Evolutionary conservation across 108 stramenopile genomes (phyloP), one percentile per base, ranked within the genome.

Genomic region (Skeletonema grethae): DNA sequence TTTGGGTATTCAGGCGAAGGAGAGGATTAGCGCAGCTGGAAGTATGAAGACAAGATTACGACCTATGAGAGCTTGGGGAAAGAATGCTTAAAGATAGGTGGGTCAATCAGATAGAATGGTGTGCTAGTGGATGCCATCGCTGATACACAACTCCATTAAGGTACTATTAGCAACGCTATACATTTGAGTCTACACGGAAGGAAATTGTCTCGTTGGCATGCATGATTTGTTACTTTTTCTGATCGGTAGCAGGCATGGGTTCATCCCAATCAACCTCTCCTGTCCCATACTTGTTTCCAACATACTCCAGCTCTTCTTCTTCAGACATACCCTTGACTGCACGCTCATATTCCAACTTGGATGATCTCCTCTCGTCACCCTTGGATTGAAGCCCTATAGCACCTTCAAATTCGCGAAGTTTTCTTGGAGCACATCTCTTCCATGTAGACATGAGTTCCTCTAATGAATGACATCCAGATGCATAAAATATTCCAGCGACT

Each of bases 1-100:
- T 68, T 77, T 80, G 57, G 77, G 80, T 29, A 72, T 89, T 25
- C 46, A 77, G 25, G 88, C 86, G 65, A 93, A 93, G 73, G 84
- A 89, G 71, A 57, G 43, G 28, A 88, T 93, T 63, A 76, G 87
- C 24, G 81, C 77, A 1, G 67, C 75, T 25, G 92, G 89, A 2
- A 89, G 87, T 69, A 80, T 88, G 30, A 91, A 94, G 73, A 82
- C 90, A 9, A 63, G 93, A 32, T 69, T 94, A 57, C 82, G 88
- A 41, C 90, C 90, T 48, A 94, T 94, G 92, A 79, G 87, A 25
- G 74, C 79, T 16, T 84, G 77, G 73, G 77, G 74, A 10, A 63
- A 34, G 43, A 67, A 67, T 63, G 73, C 72, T 53, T 75, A 78
- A 69, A 24, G 22, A 39, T 32, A 31, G 38, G 69, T 48, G 36